A percentile compares a stretch with the other conserved stretches of the same genome.
These are phyloP conservation scores for Phytophthora pisi DNA, from an alignment of 352 stramenopile genomes.

Conservation along the genomic window DNA sequence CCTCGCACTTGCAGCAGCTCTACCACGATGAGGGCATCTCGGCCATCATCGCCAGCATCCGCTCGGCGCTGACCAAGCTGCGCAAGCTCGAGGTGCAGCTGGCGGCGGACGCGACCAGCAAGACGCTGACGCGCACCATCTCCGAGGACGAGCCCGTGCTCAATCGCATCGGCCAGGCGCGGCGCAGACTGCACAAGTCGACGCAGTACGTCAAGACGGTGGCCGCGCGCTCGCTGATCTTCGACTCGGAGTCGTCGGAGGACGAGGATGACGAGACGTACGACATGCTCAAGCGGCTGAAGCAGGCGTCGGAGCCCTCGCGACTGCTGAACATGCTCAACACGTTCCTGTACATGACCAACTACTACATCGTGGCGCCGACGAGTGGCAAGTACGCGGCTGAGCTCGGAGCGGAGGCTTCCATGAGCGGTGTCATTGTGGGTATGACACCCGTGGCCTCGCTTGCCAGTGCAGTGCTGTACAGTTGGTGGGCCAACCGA, in stretches of 20 bases:
- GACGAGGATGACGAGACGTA: conserved; percentile 81
- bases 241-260: conserved; percentile 81
- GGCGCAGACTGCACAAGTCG: conserved; percentile 74
- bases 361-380: conserved; percentile 98
- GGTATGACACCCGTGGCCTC: conserved; percentile 97
- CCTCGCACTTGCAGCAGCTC: conserved; percentile 83
- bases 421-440: conserved; percentile 94
- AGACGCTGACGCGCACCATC: conserved; percentile 56
- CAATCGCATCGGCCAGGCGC: conserved; percentile 67
- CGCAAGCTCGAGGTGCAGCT: conserved; percentile 57
- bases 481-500: conserved; percentile 94
- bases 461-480: conserved; percentile 93
- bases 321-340: conserved; percentile 94
- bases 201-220: conserved; percentile 88
- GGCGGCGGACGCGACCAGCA: conserved; percentile 27
- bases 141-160: conserved; percentile 82
- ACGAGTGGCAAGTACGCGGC: conserved; percentile 93
- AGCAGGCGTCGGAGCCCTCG: conserved; percentile 62
- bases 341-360: conserved; percentile 98
- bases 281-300: conserved; percentile 58
- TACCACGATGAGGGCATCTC: conserved; percentile 90
- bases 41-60: conserved; percentile 87
- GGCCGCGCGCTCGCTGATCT: conserved; percentile 82
- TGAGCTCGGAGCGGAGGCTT: conserved; percentile 86
- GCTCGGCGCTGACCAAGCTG: conserved; percentile 65